Evolutionary conservation across 1,139 yeast species (phyloP), one percentile per base, ranked within the genome.

Genomic region (Scheffersomyces segobiensis): DNA sequence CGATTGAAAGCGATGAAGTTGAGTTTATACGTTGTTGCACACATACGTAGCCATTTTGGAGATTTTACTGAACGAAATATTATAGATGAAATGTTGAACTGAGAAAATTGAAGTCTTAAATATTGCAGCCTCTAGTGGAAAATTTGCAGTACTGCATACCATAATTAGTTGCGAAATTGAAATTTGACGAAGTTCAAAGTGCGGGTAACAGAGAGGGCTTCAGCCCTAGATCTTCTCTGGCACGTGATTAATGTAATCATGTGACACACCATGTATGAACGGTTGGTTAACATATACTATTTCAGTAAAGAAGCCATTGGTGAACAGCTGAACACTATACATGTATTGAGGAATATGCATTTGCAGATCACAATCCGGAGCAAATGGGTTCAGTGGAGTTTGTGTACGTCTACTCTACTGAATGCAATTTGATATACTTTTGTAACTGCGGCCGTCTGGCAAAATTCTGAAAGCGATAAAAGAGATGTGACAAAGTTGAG

Each of bases 41-140:
- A 64, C 67, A 59, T 65, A 65, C 67, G 67, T 63, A 65, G 67
- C 67, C 67, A 65, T 65, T 55, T 59, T 65, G 63, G 49, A 56
- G 57, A 55, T 50, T 53, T 53, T 56, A 56, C 54, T 60, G 60
- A 55, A 39, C 53, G 50, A 39, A 49, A 48, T 52, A 54, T 20
- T 46, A 46, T 48, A 26, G 32, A 26, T 17, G 19, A 18, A 42
- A 7, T 32, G 12, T 32, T 1, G 14, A 32, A 32, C 3, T 7
- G 17, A 32, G 42, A 32, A 32, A 12, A 14, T 32, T 32, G 42
- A 12, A 32, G 42, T 32, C 42, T 32, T 32, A 32, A 32, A 32
- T 32, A 32, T 32, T 32, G 42, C 12, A 32, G 42, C 17, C 42
- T 32, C 42, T 10, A 10, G 17, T 3, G 42, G 42, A 32, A 32